Conservation (phyloP, 805 yeast species). For the Brettanomyces sp. region DNA sequence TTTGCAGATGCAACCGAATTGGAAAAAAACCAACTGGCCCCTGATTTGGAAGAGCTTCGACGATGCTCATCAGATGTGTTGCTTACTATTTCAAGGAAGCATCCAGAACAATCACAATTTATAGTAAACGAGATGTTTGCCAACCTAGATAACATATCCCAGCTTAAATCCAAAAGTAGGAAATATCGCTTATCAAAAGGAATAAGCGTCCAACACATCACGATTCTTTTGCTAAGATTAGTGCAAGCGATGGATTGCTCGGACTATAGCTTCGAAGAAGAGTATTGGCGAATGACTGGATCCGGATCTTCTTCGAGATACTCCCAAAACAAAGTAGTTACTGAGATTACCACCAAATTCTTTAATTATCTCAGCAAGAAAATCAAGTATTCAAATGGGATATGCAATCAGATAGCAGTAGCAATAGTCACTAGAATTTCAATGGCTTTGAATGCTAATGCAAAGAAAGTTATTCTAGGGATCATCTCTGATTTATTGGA, state of each 20-base stretch:
- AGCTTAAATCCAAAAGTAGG: conserved; percentile 33
- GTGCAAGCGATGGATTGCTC: conserved; percentile 21
- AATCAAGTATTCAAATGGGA: conserved; percentile 4
- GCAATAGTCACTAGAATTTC: conserved; percentile 22
- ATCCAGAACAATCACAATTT: conserved; percentile 47
- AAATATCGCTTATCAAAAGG: conserved; percentile 37
- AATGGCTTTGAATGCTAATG: conserved; percentile 21
- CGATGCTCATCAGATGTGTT: conserved; percentile 25
- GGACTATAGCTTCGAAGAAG: conserved; percentile 13
- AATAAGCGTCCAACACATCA: conserved; percentile 36
- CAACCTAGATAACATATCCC: conserved; percentile 41
- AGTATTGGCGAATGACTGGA: conserved; percentile 14
- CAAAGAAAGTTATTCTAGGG: conserved; percentile 36
- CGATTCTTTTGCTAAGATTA: conserved; percentile 35
- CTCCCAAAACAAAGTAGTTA: conserved; percentile 6
- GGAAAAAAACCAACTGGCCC: conserved; percentile 1
- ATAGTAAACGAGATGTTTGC: conserved; percentile 51
- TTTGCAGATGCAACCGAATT: conserved; percentile 25
- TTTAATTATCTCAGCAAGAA: conserved; percentile 5
- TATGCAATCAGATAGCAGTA: conserved; percentile 23
- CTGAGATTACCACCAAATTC: conserved; percentile 6
- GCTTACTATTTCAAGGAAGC: conserved; percentile 29
- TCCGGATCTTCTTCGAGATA: conserved; percentile 1
- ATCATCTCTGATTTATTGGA: conserved; percentile 47
- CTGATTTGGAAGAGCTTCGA: conserved; percentile 13